Evolutionary conservation across 345 rosid species (phyloP).

Genomic region (Clausena lansium): DNA sequence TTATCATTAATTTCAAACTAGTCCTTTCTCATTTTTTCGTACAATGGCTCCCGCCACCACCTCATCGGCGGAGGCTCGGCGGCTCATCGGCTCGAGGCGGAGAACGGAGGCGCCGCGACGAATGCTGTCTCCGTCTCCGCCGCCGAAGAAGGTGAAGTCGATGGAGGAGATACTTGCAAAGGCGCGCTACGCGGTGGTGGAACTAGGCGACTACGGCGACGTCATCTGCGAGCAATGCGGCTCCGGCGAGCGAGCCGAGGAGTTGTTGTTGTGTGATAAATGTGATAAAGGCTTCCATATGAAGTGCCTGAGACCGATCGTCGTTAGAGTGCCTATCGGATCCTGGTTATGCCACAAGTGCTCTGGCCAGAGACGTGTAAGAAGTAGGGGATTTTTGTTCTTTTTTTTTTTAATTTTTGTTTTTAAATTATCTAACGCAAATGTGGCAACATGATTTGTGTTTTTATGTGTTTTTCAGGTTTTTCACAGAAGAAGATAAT

Average conservation of each 20-base stretch:
- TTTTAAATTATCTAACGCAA: neutral
- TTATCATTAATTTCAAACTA: neutral
- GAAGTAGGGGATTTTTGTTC: conserved; percentile 58
- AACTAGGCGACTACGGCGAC: conserved; percentile 44
- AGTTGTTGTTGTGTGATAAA: conserved; percentile 79
- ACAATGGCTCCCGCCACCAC: conserved; percentile 39
- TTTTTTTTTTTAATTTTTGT: neutral
- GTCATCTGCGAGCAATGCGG: conserved; percentile 69
- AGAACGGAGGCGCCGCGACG: conserved; percentile 47
- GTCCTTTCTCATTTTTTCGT: neutral
- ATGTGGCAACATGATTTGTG: conserved; percentile 7
- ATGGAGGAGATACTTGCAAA: conserved; percentile 55
- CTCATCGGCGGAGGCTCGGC: conserved; percentile 36
- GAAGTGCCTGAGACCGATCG: conserved; percentile 84
- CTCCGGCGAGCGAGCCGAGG: conserved; percentile 63
- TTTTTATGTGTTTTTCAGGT: conserved; percentile 32
- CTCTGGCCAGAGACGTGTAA: conserved; percentile 67
- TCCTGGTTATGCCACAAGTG: conserved; percentile 75
- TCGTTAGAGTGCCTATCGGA: conserved; percentile 76
- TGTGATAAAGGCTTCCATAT: conserved; percentile 89
- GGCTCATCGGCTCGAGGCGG: conserved; percentile 36
- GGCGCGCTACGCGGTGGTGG: conserved; percentile 43
- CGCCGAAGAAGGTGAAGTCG: conserved; percentile 49
- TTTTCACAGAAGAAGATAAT: conserved; percentile 84
- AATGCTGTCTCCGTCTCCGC: conserved; percentile 42